phyloP scores from a whole-genome alignment of 352 stramenopile genomes.

The Pythium folliculosum region DNA sequence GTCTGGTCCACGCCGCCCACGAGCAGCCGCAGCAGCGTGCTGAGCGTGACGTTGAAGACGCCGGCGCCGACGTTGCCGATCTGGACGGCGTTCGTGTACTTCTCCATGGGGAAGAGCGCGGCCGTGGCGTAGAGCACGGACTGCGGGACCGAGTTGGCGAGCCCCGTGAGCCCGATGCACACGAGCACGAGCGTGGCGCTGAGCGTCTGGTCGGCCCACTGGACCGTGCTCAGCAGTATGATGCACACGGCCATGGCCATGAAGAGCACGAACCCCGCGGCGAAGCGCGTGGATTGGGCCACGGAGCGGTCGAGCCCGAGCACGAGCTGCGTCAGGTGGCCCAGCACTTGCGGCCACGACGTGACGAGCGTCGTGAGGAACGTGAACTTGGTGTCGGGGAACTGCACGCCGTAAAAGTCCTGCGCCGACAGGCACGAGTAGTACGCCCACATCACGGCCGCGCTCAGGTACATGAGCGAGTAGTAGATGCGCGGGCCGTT shows the following conservation, averaged over 20 bases:
- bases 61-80: conserved; percentile 58
- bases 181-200: conserved; percentile 56
- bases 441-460: conserved; percentile 70
- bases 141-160: conserved; percentile 60
- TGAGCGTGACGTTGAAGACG: conserved; percentile 58
- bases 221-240: conserved; percentile 59
- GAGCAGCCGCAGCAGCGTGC: conserved; percentile 48
- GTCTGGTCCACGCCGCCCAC: conserved; percentile 49
- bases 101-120: conserved; percentile 55
- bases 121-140: conserved; percentile 65
- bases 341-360: conserved; percentile 61
- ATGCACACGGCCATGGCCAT: conserved; percentile 57
- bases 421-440: conserved; percentile 75
- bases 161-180: conserved; percentile 53
- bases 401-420: conserved; percentile 58
- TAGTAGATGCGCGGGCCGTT: conserved; percentile 60
- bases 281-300: conserved; percentile 41
- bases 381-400: conserved; percentile 59
- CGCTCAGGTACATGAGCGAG: conserved; percentile 72
- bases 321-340: conserved; percentile 55
- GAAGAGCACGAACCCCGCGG: conserved; percentile 57
- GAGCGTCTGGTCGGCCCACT: conserved; percentile 51
- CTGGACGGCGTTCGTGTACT: conserved; percentile 68
- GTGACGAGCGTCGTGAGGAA: conserved; percentile 67
- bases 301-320: conserved; percentile 61